Percentiles rank a stretch among this genome's conserved stretches.
Conservation (phyloP, 805 yeast species). For the Yarrowia porcina region DNA sequence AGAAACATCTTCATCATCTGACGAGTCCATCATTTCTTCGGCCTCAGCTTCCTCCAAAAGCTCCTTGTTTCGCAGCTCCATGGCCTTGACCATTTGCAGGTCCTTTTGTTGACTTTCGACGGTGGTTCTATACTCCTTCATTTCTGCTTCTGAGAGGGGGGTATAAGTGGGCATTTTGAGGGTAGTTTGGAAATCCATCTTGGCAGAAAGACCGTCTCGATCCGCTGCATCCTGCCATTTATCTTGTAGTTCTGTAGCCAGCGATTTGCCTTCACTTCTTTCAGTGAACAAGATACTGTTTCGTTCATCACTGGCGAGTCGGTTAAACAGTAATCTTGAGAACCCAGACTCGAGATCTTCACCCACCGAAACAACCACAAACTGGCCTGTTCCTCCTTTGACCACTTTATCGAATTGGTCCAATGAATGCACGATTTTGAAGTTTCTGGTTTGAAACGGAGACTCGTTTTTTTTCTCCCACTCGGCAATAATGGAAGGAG, state of each 20-base stretch:
- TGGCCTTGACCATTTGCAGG: constrained; percentile 33
- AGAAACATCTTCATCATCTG: constrained; percentile 36
- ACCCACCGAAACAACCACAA: constrained; percentile 76
- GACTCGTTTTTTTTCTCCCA: constrained; percentile 74
- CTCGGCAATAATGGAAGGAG: constrained; percentile 73
- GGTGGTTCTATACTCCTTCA: constrained; percentile 34
- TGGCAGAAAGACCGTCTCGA: constrained; percentile 33
- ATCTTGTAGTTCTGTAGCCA: constrained; percentile 49
- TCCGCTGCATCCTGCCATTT: constrained; percentile 35
- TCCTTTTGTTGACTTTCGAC: constrained; percentile 32
- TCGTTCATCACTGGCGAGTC: constrained; percentile 58
- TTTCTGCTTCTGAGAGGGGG: constrained; percentile 36
- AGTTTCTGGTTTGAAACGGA: constrained; percentile 75
- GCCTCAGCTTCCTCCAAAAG: constrained; percentile 40
- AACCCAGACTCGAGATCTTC: constrained; percentile 60
- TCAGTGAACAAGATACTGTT: constrained; percentile 77
- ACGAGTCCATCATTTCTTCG: constrained; percentile 32
- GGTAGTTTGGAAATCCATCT: constrained; percentile 27
- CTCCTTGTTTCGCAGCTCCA: constrained; percentile 40
- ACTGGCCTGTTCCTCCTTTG: constrained; percentile 44
- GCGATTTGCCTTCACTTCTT: constrained; percentile 47
- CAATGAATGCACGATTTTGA: constrained; percentile 55
- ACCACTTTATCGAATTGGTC: constrained; percentile 40
- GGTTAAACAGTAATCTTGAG: constrained; percentile 43
- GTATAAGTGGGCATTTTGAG: constrained; percentile 27